Conservation (phyloP, 176 grass and related monocot genomes). For the Oryza nivara region DNA sequence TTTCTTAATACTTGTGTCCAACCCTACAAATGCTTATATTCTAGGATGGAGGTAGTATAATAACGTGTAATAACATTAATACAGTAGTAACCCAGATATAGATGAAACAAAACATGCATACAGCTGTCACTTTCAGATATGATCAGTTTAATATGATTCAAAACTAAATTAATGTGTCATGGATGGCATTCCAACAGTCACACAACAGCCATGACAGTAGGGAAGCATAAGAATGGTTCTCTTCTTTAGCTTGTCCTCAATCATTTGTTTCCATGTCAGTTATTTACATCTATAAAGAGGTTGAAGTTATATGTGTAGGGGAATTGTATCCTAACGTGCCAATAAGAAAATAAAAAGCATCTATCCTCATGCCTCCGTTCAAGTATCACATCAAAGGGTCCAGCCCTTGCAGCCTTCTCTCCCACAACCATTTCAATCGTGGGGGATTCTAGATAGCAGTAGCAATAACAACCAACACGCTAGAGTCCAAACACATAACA, state of each 20-base stretch:
- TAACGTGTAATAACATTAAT: background rate
- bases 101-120: background rate
- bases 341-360: constrained; percentile 7
- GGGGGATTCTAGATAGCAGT: background rate
- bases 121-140: background rate
- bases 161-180: background rate
- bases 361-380: background rate
- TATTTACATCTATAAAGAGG: background rate
- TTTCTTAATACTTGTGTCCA: too few species aligned
- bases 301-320: background rate
- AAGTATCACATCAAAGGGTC: background rate
- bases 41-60: background rate
- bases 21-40: too few species aligned
- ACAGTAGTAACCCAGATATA: constrained; percentile 29
- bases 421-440: background rate
- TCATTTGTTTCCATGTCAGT: constrained; percentile 7
- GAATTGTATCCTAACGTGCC: background rate
- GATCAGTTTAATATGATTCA: constrained; percentile 1
- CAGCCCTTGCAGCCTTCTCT: background rate
- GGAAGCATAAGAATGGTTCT: background rate
- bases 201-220: background rate
- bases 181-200: background rate
- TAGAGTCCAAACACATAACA: background rate
- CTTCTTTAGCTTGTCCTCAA: background rate
- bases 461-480: background rate